These are phyloP conservation scores for Theobroma grandiflorum DNA, from an alignment of 441 rosid species.

Conservation along the genomic window DNA sequence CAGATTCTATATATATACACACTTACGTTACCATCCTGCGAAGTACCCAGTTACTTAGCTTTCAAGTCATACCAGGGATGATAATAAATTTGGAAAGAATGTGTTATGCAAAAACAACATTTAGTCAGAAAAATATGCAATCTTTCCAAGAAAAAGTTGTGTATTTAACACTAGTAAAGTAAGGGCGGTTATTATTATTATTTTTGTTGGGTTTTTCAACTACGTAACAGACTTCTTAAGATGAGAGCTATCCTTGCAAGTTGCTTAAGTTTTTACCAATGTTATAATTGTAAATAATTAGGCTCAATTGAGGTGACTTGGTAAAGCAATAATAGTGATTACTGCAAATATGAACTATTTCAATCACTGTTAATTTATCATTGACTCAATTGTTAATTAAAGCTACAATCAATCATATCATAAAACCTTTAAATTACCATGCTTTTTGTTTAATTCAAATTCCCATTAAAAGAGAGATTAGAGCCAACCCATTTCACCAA, in stretches of 20 bases:
- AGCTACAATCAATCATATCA: neutral
- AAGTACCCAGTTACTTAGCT: constrained; percentile 11
- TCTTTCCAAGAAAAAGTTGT: neutral
- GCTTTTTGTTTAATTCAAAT: neutral
- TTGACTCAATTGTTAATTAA: neutral
- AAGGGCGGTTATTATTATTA: neutral
- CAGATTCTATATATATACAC: no score
- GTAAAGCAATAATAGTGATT: neutral
- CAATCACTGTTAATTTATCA: neutral
- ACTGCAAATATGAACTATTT: neutral
- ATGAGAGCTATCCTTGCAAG: neutral
- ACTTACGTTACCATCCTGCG: neutral
- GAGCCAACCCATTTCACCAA: constrained; percentile 6
- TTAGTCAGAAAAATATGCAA: neutral
- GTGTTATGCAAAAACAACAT: neutral
- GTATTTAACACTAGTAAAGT: neutral
- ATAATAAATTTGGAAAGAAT: constrained; percentile 6
- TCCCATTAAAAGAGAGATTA: constrained; percentile 1
- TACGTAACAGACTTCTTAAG: neutral
- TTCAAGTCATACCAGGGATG: constrained; percentile 16
- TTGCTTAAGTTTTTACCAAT: neutral
- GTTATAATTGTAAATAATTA: neutral
- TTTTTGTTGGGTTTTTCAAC: neutral
- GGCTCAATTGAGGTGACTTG: neutral
- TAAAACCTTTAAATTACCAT: neutral